Base-by-base conservation (phyloP, 1,284 basidiomycete genomes). In the Cryptococcus depauperatus region DNA sequence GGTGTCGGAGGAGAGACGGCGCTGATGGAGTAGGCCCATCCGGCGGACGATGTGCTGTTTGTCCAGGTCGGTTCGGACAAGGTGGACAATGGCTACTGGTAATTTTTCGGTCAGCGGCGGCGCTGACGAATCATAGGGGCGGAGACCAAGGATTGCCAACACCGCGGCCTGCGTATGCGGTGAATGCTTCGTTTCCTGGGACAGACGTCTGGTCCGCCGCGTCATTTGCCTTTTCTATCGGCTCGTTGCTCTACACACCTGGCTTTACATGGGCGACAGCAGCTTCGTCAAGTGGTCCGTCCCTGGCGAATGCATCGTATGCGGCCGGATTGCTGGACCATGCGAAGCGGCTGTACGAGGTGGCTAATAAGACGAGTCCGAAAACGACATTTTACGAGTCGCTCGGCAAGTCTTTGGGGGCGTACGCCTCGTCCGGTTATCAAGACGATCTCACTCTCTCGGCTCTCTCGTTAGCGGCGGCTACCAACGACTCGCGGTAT, bases 131-230 rank as follows among this genome's bases (percentile, higher is more conserved):
- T 26, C 16, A 34, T 59, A 91, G 88, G 87, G 87, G 91, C 43
- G 87, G 87, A 2, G 90, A 95, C 59, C 75, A 74, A 41, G 75
- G 75, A 51, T 87, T 96, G 44, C 87, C 89, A 4, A 71, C 68
- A 11, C 79, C 81, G 26, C 80, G 90, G 27, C 77, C 81, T 0
- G 80, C 83, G 0, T 91, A 79, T 70, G 79, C 81, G 56, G 80
- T 95, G 57, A 89, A 90, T 50, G 69, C 76, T 43, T 80, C 80
- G 2, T 75, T 64, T 37, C 88, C 90, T 1, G 91, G 91, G 29
- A 93, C 91, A 0, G 91, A 96, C 59, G 87, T 79, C 16, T 86
- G 85, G 33, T 86, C 89, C 0, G 77, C 80, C 25, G 78, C 84
- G 10, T 80, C 89, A 0, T 83, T 85, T 1, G 88, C 90, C 6